Percentiles rank a stretch among this genome's conserved stretches.
Evolutionary conservation across 1,284 basidiomycete species (phyloP).

Genomic region (Ceraceosorus guamensis): DNA sequence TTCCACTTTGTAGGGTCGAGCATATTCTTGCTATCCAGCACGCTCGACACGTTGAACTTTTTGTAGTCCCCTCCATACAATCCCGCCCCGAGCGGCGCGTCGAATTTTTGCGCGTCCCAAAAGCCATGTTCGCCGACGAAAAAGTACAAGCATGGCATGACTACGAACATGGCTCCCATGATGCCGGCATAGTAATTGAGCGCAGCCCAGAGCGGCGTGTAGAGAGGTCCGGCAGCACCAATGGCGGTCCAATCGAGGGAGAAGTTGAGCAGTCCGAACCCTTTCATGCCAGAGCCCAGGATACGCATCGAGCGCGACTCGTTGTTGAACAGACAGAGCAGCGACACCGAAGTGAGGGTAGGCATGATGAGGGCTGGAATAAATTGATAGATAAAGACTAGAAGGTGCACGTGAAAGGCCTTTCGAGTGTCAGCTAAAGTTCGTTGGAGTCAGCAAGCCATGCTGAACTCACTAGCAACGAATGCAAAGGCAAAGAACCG

Average conservation of each 20-base stretch:
- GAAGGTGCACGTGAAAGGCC: slow-evolving; percentile 2
- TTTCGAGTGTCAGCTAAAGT: background rate
- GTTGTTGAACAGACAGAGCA: slow-evolving; percentile 53
- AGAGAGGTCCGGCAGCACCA: slow-evolving; percentile 52
- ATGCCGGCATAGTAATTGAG: slow-evolving; percentile 42
- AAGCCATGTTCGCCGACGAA: slow-evolving; percentile 44
- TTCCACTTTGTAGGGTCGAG: slow-evolving; percentile 51
- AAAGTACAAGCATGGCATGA: slow-evolving; percentile 51
- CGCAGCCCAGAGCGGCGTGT: slow-evolving; percentile 50
- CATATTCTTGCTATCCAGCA: slow-evolving; percentile 47
- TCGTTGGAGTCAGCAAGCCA: background rate
- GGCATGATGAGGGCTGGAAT: slow-evolving; percentile 53
- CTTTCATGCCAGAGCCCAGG: slow-evolving; percentile 53
- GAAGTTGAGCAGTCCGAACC: slow-evolving; percentile 53
- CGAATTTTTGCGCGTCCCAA: slow-evolving; percentile 49
- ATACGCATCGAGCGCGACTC: slow-evolving; percentile 49
- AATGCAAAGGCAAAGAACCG: slow-evolving; percentile 52
- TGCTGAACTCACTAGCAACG: slow-evolving; percentile 41
- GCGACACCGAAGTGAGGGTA: slow-evolving; percentile 52
- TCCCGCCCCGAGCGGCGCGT: slow-evolving; percentile 50
- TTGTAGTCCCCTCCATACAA: slow-evolving; percentile 46
- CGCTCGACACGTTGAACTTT: slow-evolving; percentile 32
- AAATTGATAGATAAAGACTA: slow-evolving; percentile 49
- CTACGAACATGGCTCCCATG: slow-evolving; percentile 52
- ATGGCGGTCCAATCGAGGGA: slow-evolving; percentile 54